A percentile compares a stretch with the other conserved stretches of the same genome.
Conservation (phyloP, 768 basidiomycete genomes). For the Stropharia rugosoannulata region DNA sequence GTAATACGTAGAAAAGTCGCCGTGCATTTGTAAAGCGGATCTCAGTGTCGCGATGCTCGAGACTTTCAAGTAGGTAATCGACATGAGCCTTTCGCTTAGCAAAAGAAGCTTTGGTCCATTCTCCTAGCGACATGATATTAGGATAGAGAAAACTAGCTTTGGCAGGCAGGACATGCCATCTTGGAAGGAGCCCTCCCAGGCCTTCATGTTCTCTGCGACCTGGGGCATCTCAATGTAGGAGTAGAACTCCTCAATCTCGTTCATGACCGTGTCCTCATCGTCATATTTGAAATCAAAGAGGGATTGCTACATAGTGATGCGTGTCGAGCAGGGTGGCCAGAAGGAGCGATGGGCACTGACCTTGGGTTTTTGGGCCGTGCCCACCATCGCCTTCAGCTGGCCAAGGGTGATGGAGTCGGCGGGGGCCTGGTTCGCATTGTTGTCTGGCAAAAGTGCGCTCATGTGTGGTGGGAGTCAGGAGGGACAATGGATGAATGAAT, state of each 20-base stretch:
- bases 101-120: conserved; percentile 75
- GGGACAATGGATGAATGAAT: conserved; percentile 1
- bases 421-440: conserved; percentile 19
- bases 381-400: conserved; percentile 75
- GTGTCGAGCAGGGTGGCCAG: neutral
- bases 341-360: conserved; percentile 32
- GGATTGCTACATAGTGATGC: conserved; percentile 56
- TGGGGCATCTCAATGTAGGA: conserved; percentile 95
- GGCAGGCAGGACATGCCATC: conserved; percentile 51
- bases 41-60: conserved; percentile 85
- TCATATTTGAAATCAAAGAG: conserved; percentile 93
- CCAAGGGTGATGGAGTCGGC: conserved; percentile 73
- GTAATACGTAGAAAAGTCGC: conserved; percentile 84
- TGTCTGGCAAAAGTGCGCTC: conserved; percentile 9
- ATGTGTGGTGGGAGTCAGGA: neutral
- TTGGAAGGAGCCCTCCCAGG: conserved; percentile 83
- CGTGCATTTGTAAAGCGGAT: conserved; percentile 86
- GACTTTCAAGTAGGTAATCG: conserved; percentile 77
- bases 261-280: conserved; percentile 94
- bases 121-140: conserved; percentile 28
- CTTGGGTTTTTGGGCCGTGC: conserved; percentile 72
- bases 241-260: conserved; percentile 97
- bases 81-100: conserved; percentile 70
- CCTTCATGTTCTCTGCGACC: conserved; percentile 81
- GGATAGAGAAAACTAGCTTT: neutral